Evolutionary conservation across 768 basidiomycete genomes (phyloP).

Genomic region (Gloeostereum incarnatum): DNA sequence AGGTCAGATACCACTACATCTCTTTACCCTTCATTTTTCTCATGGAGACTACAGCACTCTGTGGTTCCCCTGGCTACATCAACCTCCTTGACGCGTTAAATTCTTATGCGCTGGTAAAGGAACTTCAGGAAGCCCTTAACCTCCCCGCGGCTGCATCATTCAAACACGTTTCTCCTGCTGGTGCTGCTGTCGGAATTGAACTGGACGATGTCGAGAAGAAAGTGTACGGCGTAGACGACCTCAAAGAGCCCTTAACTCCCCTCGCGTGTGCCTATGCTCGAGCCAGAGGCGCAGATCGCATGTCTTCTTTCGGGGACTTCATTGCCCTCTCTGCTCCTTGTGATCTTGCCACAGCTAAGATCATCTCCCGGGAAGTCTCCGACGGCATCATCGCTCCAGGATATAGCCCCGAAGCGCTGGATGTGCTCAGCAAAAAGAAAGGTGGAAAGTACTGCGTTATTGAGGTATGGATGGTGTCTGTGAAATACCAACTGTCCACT

Average conservation of each 20-base stretch:
- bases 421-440: conserved; percentile 92
- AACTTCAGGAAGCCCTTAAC: conserved; percentile 77
- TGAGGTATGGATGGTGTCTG: conserved; percentile 42
- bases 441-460: conserved; percentile 97
- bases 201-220: conserved; percentile 80
- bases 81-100: conserved; percentile 97
- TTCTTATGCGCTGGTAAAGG: conserved; percentile 92
- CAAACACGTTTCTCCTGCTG: conserved; percentile 99
- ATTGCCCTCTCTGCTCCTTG: conserved; percentile 91
- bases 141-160: conserved; percentile 97
- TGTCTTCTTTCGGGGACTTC: conserved; percentile 99
- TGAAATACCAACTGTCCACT: background rate
- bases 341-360: conserved; percentile 89
- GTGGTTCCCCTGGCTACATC: conserved; percentile 96
- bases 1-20: conserved; percentile 33
- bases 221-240: conserved; percentile 94
- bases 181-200: conserved; percentile 85
- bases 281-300: conserved; percentile 94
- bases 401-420: conserved; percentile 80
- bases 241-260: conserved; percentile 82
- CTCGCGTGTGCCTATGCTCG: conserved; percentile 93
- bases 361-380: conserved; percentile 98
- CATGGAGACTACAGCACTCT: conserved; percentile 49
- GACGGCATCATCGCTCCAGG: conserved; percentile 98
- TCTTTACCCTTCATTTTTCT: background rate